phyloP scores from a whole-genome alignment of 2,329 filamentous ascomycete genomes.

The Hypoxylon sp. region DNA sequence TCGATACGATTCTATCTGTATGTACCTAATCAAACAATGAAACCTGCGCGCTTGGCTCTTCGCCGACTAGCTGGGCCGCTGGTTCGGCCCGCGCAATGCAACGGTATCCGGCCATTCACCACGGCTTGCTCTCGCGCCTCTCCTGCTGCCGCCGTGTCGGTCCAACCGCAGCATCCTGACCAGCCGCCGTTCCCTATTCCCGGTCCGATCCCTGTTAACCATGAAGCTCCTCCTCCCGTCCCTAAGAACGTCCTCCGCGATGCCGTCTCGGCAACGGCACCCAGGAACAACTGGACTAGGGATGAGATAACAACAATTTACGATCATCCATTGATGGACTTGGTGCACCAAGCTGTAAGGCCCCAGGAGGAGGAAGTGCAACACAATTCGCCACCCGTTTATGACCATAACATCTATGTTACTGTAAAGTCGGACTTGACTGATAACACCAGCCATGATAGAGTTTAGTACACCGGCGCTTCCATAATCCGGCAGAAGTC shows the following conservation, averaged over 20 bases:
- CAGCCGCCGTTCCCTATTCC: conserved; percentile 34
- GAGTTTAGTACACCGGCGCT: conserved; percentile 84
- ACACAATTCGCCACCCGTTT: neutral
- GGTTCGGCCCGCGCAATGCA: conserved; percentile 28
- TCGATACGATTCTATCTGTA: conserved; percentile 22
- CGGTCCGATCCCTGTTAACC: conserved; percentile 20
- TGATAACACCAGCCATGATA: conserved; percentile 56
- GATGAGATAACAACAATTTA: conserved; percentile 88
- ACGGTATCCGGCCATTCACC: conserved; percentile 32
- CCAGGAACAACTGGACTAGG: conserved; percentile 83
- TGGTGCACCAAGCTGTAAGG: conserved; percentile 80
- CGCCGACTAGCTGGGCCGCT: conserved; percentile 36
- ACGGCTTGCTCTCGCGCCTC: conserved; percentile 31
- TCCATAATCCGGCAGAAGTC: conserved; percentile 86
- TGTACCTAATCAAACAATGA: conserved; percentile 29
- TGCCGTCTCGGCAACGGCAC: conserved; percentile 72
- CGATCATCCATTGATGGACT: conserved; percentile 83
- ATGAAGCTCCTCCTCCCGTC: conserved; percentile 12
- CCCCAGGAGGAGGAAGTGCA: neutral
- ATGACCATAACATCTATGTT: conserved; percentile 24
- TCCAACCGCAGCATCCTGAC: conserved; percentile 28
- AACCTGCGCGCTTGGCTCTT: conserved; percentile 36
- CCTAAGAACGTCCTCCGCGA: conserved; percentile 57
- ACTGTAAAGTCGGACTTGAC: neutral
- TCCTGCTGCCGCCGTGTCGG: conserved; percentile 29